Evolutionary conservation across 2,329 filamentous ascomycete genomes (phyloP).

Genomic region (Pseudogymnoascus sp.): DNA sequence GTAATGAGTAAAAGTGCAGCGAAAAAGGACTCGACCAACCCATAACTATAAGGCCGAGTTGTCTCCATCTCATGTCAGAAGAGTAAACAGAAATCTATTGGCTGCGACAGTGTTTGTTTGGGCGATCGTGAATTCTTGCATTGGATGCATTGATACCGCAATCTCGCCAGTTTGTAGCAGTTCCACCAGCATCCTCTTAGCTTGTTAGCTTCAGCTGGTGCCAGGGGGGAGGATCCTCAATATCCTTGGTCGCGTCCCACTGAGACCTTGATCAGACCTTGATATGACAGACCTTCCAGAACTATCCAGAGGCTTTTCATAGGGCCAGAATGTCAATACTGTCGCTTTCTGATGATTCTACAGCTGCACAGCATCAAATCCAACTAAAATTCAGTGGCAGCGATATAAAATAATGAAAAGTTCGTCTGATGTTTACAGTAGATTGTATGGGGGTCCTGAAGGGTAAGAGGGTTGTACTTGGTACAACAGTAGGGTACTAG

Average conservation of each 20-base stretch:
- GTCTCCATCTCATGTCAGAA: constrained; percentile 6
- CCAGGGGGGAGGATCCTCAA: not conserved
- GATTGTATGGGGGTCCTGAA: not conserved
- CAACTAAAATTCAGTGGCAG: not conserved
- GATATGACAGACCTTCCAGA: not conserved
- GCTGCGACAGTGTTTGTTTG: not conserved
- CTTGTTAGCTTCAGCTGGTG: not conserved
- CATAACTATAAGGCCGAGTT: not conserved
- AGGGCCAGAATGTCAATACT: not conserved
- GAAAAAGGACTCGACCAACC: not conserved
- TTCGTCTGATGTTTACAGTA: not conserved
- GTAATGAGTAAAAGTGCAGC: not conserved
- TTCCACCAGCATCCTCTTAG: not conserved
- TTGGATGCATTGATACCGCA: constrained; percentile 6
- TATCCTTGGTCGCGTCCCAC: constrained; percentile 4
- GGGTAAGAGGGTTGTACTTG: not conserved
- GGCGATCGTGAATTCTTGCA: not conserved
- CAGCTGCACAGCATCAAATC: not conserved
- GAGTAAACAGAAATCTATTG: constrained; percentile 5
- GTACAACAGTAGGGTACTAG: not conserved
- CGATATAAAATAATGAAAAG: not conserved
- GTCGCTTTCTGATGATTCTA: not conserved
- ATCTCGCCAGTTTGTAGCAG: not conserved
- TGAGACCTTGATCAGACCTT: not conserved
- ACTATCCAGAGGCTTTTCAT: not conserved